Evolutionary conservation across 1,284 basidiomycete species (phyloP), one percentile per base, ranked within the genome.

Genomic region (Heterobasidion parviporum): DNA sequence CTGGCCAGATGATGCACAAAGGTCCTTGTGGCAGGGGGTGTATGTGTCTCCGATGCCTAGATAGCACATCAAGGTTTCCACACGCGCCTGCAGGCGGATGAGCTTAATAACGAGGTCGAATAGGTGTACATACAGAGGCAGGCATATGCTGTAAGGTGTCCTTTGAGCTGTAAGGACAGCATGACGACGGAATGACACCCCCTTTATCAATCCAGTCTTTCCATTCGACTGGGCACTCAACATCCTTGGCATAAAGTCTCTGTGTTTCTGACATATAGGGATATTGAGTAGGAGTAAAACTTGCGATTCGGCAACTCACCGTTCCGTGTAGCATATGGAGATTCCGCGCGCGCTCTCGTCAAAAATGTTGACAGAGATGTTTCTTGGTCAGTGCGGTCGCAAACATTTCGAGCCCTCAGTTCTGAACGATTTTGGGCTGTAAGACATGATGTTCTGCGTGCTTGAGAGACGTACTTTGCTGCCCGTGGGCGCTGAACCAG

Each of bases 11-110:
- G 87, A 90, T 1, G 80, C 87, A 62, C 89, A 91, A 0, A 85
- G 74, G 66, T 91, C 88, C 67, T 91, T 91, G 64, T 91, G 89
- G 54, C 79, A 84, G 0, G 89, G 83, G 0, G 88, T 91, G 64
- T 82, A 71, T 0, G 87, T 90, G 59, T 87, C 87, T 0, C 85
- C 85, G 53, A 84, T 73, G 8, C 88, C 88, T 8, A 89, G 69
- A 63, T 91, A 91, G 64, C 86, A 89, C 85, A 91, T 88, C 2
- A 91, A 69, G 0, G 85, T 87, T 64, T 91, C 83, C 1, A 88
- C 79, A 34, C 70, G 69, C 54, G 73, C 73, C 85, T 16, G 18
- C 48, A 33, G 50, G 8, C 50, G 35, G 44, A 15, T 34, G 36
- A 45, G 36, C 45, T 26, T 6, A 7, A 3, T 50, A 18, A 47